These are phyloP conservation scores for Graphilbum sp. DNA, from an alignment of 2,329 filamentous ascomycete species.

Conservation along the genomic window DNA sequence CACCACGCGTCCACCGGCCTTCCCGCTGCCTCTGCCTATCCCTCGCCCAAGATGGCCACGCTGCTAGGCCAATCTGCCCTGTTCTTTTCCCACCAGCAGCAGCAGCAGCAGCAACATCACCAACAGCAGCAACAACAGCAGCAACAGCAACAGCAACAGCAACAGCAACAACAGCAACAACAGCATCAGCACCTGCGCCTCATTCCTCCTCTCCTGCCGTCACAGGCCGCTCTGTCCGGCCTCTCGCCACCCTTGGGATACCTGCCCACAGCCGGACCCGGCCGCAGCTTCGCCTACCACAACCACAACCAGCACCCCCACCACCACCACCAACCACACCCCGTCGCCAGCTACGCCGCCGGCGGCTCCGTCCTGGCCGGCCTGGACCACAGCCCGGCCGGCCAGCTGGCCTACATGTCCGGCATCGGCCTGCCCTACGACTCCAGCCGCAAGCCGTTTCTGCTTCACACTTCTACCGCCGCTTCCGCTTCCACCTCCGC, in stretches of 20 bases:
- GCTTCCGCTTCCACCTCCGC: slow-evolving; percentile 15
- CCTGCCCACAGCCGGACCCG: not conserved
- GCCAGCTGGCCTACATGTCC: too few species aligned
- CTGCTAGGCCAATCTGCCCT: slow-evolving; percentile 2
- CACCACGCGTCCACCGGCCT: slow-evolving; percentile 1
- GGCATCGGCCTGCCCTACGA: slow-evolving; percentile 1
- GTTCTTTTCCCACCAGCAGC: slow-evolving; percentile 3
- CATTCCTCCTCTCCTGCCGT: slow-evolving; percentile 3
- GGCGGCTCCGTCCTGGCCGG: too few species aligned
- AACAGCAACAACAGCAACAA: slow-evolving; percentile 1
- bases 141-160: not conserved
- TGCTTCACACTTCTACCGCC: too few species aligned
- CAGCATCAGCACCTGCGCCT: not conserved
- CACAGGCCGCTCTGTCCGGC: slow-evolving; percentile 3
- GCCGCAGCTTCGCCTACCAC: slow-evolving; percentile 2
- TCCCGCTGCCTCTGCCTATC: slow-evolving; percentile 1
- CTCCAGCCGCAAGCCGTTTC: slow-evolving; percentile 1
- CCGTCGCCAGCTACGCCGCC: too few species aligned
- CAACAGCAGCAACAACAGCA: not conserved
- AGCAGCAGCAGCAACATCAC: not conserved
- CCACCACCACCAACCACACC: too few species aligned
- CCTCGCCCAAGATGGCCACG: not conserved
- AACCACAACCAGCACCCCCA: too few species aligned
- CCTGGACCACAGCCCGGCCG: too few species aligned
- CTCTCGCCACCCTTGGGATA: slow-evolving; percentile 2